Evolutionary conservation across 352 stramenopile species (phyloP).

Genomic region (Globisporangium nodosum): DNA sequence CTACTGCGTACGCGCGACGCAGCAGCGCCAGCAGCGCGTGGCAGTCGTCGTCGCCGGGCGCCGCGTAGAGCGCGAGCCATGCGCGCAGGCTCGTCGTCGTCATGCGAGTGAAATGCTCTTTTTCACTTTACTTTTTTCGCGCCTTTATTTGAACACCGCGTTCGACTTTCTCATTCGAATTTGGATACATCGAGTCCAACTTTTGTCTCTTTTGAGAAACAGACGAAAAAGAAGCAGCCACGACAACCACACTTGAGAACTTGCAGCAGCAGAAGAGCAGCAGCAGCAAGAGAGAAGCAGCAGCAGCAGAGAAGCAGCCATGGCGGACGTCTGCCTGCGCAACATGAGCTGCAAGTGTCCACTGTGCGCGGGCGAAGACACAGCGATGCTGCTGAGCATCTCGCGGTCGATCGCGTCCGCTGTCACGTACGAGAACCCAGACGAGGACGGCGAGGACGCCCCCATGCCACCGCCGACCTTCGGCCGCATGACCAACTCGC

Average conservation of each 20-base stretch:
- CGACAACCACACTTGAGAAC: background rate
- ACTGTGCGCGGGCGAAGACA: conserved; percentile 77
- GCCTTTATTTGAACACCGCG: conserved; percentile 1
- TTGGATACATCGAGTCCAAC: background rate
- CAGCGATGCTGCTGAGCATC: conserved; percentile 70
- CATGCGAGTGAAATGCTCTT: background rate
- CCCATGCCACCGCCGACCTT: conserved; percentile 19
- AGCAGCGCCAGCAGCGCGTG: conserved; percentile 18
- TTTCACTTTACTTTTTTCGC: background rate
- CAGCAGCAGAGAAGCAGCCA: conserved; percentile 13
- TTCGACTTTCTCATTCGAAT: background rate
- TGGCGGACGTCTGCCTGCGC: conserved; percentile 78
- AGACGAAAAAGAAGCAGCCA: background rate
- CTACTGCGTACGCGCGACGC: conserved; percentile 10
- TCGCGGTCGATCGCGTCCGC: conserved; percentile 79
- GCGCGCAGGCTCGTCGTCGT: conserved; percentile 21
- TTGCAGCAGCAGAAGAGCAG: background rate
- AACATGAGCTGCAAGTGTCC: conserved; percentile 85
- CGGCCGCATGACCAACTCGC: conserved; percentile 40
- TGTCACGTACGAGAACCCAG: conserved; percentile 59
- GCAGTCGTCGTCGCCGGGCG: background rate
- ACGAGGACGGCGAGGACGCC: conserved; percentile 17
- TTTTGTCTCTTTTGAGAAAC: background rate
- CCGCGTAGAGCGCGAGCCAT: conserved; percentile 29
- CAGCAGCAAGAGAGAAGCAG: background rate